Percentiles rank a stretch among this genome's conserved stretches.
These are phyloP conservation scores for Podila verticillata DNA, from an alignment of 192 early-diverging fungal species.

Conservation along the genomic window DNA sequence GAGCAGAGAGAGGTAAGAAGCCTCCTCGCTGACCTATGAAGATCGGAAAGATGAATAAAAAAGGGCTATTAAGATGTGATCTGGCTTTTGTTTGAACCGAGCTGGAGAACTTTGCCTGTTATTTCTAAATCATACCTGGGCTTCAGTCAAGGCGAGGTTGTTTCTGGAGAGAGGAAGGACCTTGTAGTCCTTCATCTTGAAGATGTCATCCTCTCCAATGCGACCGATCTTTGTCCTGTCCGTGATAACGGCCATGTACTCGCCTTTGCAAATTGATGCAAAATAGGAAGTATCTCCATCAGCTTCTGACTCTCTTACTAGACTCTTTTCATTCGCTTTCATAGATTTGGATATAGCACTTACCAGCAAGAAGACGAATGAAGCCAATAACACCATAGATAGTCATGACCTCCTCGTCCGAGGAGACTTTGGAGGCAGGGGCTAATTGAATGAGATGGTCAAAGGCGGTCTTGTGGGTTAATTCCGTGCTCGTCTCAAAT, in stretches of 20 bases:
- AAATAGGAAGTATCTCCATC: not conserved
- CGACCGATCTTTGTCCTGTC: slow-evolving; percentile 69
- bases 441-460: slow-evolving; percentile 25
- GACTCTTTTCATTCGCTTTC: not conserved
- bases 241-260: slow-evolving; percentile 81
- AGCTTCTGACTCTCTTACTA: not conserved
- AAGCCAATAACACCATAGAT: slow-evolving; percentile 81
- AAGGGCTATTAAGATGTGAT: not conserved
- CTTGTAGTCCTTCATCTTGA: slow-evolving; percentile 66
- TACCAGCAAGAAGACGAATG: slow-evolving; percentile 74
- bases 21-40: slow-evolving; percentile 57
- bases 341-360: not conserved
- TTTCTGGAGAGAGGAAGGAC: slow-evolving; percentile 62
- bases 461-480: not conserved
- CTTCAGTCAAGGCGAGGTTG: slow-evolving; percentile 37
- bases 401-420: slow-evolving; percentile 63
- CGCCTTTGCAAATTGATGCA: slow-evolving; percentile 58
- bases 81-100: too few species aligned
- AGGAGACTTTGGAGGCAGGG: slow-evolving; percentile 36
- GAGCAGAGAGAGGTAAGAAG: slow-evolving; percentile 57
- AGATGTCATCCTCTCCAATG: slow-evolving; percentile 70
- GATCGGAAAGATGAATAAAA: not conserved
- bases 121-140: slow-evolving; percentile 53
- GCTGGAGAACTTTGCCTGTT: not conserved
- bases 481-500: not conserved